Conservation (phyloP, 2,329 filamentous ascomycete species). For the Cytospora paraplurivora region DNA sequence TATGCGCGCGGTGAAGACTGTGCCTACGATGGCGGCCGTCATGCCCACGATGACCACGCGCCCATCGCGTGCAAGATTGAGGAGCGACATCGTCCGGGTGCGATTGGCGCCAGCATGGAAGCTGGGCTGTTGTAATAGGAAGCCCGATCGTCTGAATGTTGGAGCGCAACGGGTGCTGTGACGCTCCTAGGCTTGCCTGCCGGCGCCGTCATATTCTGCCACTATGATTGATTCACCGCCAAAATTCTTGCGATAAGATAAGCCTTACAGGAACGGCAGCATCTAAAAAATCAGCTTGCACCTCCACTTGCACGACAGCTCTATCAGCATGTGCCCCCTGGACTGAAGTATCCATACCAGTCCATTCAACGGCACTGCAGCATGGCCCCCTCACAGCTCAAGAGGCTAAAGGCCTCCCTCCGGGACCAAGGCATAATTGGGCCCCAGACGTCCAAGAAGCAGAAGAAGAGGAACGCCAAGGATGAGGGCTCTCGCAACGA, state of each 20-base stretch:
- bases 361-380: constrained; percentile 31
- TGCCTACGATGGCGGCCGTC: constrained; percentile 59
- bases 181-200: constrained; percentile 8
- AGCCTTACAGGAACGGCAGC: constrained; percentile 16
- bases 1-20: constrained; percentile 59
- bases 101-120: constrained; percentile 17
- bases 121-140: constrained; percentile 13
- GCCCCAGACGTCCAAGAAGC: constrained; percentile 93
- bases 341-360: constrained; percentile 6
- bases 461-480: constrained; percentile 74
- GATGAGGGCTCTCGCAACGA: constrained; percentile 66
- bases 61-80: constrained; percentile 50
- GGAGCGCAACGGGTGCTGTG: not conserved
- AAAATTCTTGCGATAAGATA: constrained; percentile 38
- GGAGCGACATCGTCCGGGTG: constrained; percentile 33
- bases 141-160: not conserved
- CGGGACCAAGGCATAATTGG: constrained; percentile 87
- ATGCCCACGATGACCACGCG: constrained; percentile 56
- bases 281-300: constrained; percentile 21
- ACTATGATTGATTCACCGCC: constrained; percentile 32
- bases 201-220: constrained; percentile 32
- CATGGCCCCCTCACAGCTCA: constrained; percentile 96
- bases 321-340: constrained; percentile 17
- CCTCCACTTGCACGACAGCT: constrained; percentile 1
- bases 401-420: constrained; percentile 89